Percentiles rank a stretch among this genome's conserved stretches.
Evolutionary conservation across 495 filamentous ascomycete genomes (phyloP).

Genomic region (Niebla homalea): DNA sequence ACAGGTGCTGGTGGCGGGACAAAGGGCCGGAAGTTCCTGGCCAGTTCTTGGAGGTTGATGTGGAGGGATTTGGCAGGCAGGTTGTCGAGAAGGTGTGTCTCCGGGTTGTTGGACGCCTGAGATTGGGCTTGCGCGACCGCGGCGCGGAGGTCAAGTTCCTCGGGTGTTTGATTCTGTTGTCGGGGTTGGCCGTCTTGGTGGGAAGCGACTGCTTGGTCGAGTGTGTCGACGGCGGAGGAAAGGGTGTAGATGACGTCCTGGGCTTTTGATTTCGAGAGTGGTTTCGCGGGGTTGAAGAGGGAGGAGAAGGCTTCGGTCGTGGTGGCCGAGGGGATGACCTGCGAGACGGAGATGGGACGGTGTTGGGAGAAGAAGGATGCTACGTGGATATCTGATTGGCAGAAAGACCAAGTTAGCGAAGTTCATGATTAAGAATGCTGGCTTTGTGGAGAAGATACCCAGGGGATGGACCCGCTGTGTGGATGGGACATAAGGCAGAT

Average conservation of each 20-base stretch:
- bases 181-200: slow-evolving; percentile 23
- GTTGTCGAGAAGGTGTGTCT: slow-evolving; percentile 26
- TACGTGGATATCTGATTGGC: slow-evolving; percentile 58
- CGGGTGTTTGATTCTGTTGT: slow-evolving; percentile 15
- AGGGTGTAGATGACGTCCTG: slow-evolving; percentile 69
- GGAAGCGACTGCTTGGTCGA: slow-evolving; percentile 47
- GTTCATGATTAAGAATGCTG: neutral
- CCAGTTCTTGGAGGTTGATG: slow-evolving; percentile 38
- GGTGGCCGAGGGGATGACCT: slow-evolving; percentile 58
- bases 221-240: slow-evolving; percentile 52
- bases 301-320: slow-evolving; percentile 61
- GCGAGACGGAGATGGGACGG: slow-evolving; percentile 80
- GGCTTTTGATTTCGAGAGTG: slow-evolving; percentile 32
- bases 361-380: slow-evolving; percentile 94
- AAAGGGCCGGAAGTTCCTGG: slow-evolving; percentile 58
- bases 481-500: slow-evolving; percentile 70
- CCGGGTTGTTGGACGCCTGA: slow-evolving; percentile 29
- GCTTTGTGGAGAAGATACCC: slow-evolving; percentile 35
- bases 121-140: slow-evolving; percentile 34
- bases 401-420: slow-evolving; percentile 12
- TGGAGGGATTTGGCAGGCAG: slow-evolving; percentile 23
- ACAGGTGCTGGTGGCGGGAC: slow-evolving; percentile 61
- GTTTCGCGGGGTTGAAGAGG: slow-evolving; percentile 51
- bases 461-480: slow-evolving; percentile 65
- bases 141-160: slow-evolving; percentile 30